Conservation (phyloP, 2,329 filamentous ascomycete species). For the Aureobasidium melanogenum region DNA sequence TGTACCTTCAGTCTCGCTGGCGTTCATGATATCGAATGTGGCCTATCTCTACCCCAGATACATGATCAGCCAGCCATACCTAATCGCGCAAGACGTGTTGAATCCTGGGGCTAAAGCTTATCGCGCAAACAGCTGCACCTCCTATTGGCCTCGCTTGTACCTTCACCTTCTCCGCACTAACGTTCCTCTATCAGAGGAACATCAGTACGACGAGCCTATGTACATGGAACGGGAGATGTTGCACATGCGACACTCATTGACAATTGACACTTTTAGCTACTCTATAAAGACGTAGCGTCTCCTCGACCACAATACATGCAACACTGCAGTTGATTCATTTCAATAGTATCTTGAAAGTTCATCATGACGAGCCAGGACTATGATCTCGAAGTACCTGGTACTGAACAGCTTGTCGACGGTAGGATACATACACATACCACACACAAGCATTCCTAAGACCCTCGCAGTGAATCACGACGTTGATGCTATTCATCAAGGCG, state of each 20-base stretch:
- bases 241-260: background rate
- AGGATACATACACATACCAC: background rate
- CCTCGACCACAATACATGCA: background rate
- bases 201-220: background rate
- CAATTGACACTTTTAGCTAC: background rate
- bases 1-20: background rate
- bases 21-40: background rate
- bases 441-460: background rate
- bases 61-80: background rate
- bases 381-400: slow-evolving; percentile 25
- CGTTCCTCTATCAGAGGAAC: slow-evolving; percentile 1
- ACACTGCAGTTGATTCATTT: background rate
- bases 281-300: background rate
- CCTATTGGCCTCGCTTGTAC: slow-evolving; percentile 10
- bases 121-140: background rate
- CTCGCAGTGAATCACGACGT: slow-evolving; percentile 12
- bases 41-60: background rate
- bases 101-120: background rate
- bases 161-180: slow-evolving; percentile 8
- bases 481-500: slow-evolving; percentile 18
- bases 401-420: slow-evolving; percentile 27
- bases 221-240: background rate
- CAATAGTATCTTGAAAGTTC: background rate
- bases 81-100: background rate
- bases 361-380: background rate